These are phyloP conservation scores for Niveomyces coronatus DNA, from an alignment of 2,329 filamentous ascomycete species.

Conservation along the genomic window DNA sequence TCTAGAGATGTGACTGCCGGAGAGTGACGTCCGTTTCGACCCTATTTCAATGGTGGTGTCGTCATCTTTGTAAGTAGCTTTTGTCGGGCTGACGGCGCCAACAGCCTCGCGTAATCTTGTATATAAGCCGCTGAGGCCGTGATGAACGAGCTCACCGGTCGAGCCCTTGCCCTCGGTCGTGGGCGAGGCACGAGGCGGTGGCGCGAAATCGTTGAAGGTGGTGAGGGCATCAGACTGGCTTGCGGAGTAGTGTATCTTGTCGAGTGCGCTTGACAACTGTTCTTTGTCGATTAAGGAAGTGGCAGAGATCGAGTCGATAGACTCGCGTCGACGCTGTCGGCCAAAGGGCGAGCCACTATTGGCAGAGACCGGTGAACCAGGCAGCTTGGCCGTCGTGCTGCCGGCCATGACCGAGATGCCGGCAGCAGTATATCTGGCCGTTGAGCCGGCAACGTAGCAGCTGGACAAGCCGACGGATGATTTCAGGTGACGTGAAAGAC, in stretches of 20 bases:
- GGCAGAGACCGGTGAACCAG: constrained; percentile 19
- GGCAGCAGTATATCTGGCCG: too few species aligned
- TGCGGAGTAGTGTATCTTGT: constrained; percentile 83
- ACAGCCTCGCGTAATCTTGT: constrained; percentile 75
- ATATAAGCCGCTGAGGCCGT: constrained; percentile 82
- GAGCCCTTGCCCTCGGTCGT: constrained; percentile 58
- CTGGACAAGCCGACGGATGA: too few species aligned
- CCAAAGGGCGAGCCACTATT: constrained; percentile 20
- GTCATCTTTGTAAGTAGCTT: constrained; percentile 28
- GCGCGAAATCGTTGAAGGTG: constrained; percentile 87
- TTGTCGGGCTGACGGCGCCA: constrained; percentile 48
- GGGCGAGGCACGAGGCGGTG: constrained; percentile 50
- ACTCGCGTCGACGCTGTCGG: constrained; percentile 27
- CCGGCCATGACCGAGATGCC: constrained; percentile 19
- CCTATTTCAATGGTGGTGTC: constrained; percentile 33
- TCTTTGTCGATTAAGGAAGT: constrained; percentile 49
- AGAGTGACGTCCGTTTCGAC: constrained; percentile 32
- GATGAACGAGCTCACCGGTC: constrained; percentile 65
- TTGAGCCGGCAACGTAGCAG: background rate
- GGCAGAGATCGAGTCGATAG: constrained; percentile 31
- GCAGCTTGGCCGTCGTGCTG: constrained; percentile 20
- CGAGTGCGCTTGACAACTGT: constrained; percentile 64
- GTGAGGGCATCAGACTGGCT: constrained; percentile 77
- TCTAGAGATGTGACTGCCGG: constrained; percentile 31
- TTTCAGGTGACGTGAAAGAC: background rate